Evolutionary conservation across 2,329 filamentous ascomycete genomes (phyloP).

Genomic region (Pseudogymnoascus sp.): DNA sequence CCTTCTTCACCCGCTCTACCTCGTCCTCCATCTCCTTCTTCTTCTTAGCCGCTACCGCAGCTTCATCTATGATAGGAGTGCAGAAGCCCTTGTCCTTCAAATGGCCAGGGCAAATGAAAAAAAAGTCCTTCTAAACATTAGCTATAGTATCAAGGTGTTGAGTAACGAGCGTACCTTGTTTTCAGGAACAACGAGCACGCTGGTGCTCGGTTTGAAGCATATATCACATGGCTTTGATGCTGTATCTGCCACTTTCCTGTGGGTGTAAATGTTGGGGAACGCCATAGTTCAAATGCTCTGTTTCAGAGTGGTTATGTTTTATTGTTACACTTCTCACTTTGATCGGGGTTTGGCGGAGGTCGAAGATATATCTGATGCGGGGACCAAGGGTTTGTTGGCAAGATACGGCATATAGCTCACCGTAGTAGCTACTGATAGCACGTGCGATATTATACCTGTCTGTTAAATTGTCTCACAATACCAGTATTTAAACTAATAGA

Average conservation of each 20-base stretch:
- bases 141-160: not conserved
- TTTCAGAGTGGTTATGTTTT: not conserved
- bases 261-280: slow-evolving; percentile 74
- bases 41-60: slow-evolving; percentile 50
- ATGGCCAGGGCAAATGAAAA: slow-evolving; percentile 82
- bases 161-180: slow-evolving; percentile 59
- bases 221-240: slow-evolving; percentile 79
- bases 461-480: not conserved
- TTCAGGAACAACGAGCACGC: slow-evolving; percentile 81
- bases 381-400: not conserved
- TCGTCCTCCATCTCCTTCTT: slow-evolving; percentile 61
- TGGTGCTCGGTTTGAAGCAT: slow-evolving; percentile 82
- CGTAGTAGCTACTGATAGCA: slow-evolving; percentile 2
- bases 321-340: slow-evolving; percentile 4
- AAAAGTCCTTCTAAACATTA: slow-evolving; percentile 60
- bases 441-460: not conserved
- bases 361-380: not conserved
- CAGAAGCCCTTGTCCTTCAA: slow-evolving; percentile 80
- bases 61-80: slow-evolving; percentile 64
- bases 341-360: not conserved
- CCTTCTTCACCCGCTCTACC: slow-evolving; percentile 56
- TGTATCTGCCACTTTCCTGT: slow-evolving; percentile 80
- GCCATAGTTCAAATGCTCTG: slow-evolving; percentile 19
- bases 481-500: not conserved
- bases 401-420: slow-evolving; percentile 4